Evolutionary conservation across 164 flowering plant genomes (phyloP).

Genomic region (Nymphaea thermarum): DNA sequence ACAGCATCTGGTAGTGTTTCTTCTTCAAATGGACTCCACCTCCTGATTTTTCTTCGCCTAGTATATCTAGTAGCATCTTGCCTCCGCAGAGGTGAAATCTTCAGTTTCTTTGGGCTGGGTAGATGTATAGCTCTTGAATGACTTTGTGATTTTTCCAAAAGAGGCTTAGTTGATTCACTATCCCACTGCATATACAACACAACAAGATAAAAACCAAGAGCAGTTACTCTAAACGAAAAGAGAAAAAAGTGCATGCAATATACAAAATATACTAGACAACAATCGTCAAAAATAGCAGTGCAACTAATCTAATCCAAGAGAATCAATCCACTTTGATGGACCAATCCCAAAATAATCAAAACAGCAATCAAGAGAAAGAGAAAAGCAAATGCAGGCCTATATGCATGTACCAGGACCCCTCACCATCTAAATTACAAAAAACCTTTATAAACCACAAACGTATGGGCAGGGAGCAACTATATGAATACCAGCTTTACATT

Average conservation of each 20-base stretch:
- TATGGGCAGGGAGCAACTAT: no score
- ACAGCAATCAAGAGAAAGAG: background rate
- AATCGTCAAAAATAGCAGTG: no score
- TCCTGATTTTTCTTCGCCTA: conserved; percentile 32
- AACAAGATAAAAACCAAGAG: background rate
- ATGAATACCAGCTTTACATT: no score
- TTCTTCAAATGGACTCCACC: conserved; percentile 62
- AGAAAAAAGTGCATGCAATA: background rate
- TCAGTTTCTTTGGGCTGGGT: conserved; percentile 26
- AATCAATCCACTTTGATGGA: background rate
- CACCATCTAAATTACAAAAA: no score
- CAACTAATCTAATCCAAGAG: no score
- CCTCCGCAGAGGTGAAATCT: conserved; percentile 41
- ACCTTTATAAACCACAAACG: no score
- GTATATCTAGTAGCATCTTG: conserved; percentile 11
- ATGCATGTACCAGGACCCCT: no score
- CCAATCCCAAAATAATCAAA: background rate
- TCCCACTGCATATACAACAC: conserved; percentile 33
- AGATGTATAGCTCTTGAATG: conserved; percentile 13
- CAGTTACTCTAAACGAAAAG: no score
- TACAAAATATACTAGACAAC: no score
- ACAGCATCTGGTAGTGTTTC: conserved; percentile 56
- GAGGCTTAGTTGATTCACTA: conserved; percentile 26
- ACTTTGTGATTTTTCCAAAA: conserved; percentile 17
- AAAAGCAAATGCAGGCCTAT: no score